A percentile compares a stretch with the other conserved stretches of the same genome.
These are phyloP conservation scores for Chlorella variabilis DNA, from an alignment of 163 green algal species.

Conservation along the genomic window DNA sequence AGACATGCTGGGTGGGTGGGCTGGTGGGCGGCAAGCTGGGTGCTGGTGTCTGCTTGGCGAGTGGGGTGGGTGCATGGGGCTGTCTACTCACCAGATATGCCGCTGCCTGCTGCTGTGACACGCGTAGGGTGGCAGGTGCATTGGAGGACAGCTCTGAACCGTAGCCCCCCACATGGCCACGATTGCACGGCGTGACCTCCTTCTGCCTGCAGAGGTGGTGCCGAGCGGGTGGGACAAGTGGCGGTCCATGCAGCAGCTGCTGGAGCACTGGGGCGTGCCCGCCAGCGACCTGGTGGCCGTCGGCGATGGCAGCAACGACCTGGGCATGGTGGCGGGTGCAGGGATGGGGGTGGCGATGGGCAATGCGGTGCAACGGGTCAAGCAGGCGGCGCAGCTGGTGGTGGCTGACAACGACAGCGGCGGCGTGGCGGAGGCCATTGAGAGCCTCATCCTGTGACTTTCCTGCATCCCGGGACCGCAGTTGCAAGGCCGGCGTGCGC, in stretches of 20 bases:
- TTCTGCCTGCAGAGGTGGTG: conserved; percentile 75
- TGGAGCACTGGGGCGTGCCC: conserved; percentile 63
- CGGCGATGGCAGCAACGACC: conserved; percentile 85
- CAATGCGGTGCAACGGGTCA: conserved; percentile 79
- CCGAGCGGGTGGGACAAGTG: conserved; percentile 85
- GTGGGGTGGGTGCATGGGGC: neutral
- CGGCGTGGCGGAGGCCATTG: conserved; percentile 79
- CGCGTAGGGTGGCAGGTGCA: too few species aligned
- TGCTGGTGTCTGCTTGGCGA: neutral
- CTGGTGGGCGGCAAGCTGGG: neutral
- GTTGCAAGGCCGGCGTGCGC: too few species aligned
- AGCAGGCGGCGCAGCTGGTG: conserved; percentile 52
- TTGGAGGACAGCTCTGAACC: too few species aligned
- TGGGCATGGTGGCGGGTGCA: conserved; percentile 77
- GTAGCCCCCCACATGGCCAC: too few species aligned
- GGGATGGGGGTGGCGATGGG: conserved; percentile 91
- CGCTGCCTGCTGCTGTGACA: neutral
- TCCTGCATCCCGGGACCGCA: neutral
- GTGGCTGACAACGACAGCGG: conserved; percentile 72
- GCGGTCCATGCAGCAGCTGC: conserved; percentile 65
- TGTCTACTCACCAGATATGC: neutral
- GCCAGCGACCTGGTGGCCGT: conserved; percentile 48
- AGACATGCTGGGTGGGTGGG: conserved; percentile 79
- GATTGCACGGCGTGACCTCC: too few species aligned
- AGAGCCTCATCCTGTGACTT: conserved; percentile 72